Evolutionary conservation across 345 rosid species (phyloP), one percentile per base, ranked within the genome.

Genomic region (Sisymbrium altissimum): DNA sequence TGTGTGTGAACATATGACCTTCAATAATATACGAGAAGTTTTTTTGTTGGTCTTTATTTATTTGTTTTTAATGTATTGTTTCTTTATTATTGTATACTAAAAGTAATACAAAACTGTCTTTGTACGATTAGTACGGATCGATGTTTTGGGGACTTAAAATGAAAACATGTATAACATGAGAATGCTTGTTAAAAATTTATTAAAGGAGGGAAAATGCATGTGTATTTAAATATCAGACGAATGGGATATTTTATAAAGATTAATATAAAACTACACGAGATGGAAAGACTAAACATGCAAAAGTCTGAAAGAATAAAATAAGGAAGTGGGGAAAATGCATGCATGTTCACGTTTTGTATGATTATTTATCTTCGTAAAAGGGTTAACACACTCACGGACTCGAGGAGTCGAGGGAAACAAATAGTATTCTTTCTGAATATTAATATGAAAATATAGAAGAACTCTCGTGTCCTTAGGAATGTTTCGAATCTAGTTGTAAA

Each of bases 1-100:
- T 46, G 74, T 78, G 81, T 78, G 81, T 78, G 81, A 78, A 78
- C 81, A 60, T 65, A 64, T 17, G 76, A 71, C 72, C 48, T 61
- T 43, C 32, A 17, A 13, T 14, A 9, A 33, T 49, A 60, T 41
- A 50, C 43, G 50, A 58, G 5, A 39, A 19, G 33, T 30, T n/a
- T 35, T 45, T 56, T 33, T 14, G 10, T 38, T 13, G 43, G 59
- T 56, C 46, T 55, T 76, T 46, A 35, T 14, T 41, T 13, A 19
- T 23, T 23, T 19, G 14, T 15, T 62, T 43, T 19, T 30, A 33
- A 49, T 40, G 68, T 49, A 18, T 10, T 57, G 13, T 46, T 59
- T 29, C 14, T 12, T 23, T 38, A 11, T 32, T 46, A 38, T 21
- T 39, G 68, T 49, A 19, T 10, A 11, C 35, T 5, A 5, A 9